A percentile compares a stretch with the other conserved stretches of the same genome.
phyloP scores from a whole-genome alignment of 1,139 yeast genomes.

The Scheffersomyces lignicola region DNA sequence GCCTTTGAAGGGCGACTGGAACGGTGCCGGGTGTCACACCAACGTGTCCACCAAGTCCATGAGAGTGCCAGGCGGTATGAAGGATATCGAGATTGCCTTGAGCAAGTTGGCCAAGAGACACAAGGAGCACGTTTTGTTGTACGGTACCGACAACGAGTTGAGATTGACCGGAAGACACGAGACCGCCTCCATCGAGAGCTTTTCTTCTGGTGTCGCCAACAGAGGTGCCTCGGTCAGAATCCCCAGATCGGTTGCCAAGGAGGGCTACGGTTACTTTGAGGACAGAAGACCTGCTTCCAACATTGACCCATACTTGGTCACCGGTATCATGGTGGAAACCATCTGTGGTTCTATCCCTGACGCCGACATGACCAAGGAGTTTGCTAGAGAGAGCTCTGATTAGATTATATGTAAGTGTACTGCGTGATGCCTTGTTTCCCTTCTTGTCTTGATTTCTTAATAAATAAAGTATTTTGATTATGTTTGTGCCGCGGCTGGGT shows the following conservation, averaged over 20 bases:
- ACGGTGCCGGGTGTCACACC: constrained; percentile 99
- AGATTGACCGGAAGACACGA: constrained; percentile 98
- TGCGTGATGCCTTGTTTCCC: no score
- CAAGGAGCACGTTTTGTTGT: constrained; percentile 90
- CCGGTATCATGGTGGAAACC: constrained; percentile 97
- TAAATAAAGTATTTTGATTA: no score
- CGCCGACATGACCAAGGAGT: constrained; percentile 92
- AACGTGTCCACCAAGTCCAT: constrained; percentile 89
- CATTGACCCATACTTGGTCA: constrained; percentile 97
- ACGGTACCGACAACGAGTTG: constrained; percentile 91
- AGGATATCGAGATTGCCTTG: constrained; percentile 86
- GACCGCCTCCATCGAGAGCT: constrained; percentile 89
- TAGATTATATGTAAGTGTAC: constrained; percentile 8
- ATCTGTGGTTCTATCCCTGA: constrained; percentile 93
- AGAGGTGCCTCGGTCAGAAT: constrained; percentile 99
- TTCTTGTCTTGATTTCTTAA: no score
- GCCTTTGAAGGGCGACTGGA: constrained; percentile 99
- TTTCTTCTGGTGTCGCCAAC: constrained; percentile 98
- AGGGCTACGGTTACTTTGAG: constrained; percentile 97
- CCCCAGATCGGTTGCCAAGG: constrained; percentile 98
- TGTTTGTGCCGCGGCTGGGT: no score
- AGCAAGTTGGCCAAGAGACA: constrained; percentile 95
- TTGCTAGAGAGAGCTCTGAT: constrained; percentile 64
- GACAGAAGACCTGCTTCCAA: constrained; percentile 99
- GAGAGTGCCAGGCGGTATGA: constrained; percentile 97